phyloP scores from a whole-genome alignment of 345 rosid genomes.

The Arabis alpina region DNA sequence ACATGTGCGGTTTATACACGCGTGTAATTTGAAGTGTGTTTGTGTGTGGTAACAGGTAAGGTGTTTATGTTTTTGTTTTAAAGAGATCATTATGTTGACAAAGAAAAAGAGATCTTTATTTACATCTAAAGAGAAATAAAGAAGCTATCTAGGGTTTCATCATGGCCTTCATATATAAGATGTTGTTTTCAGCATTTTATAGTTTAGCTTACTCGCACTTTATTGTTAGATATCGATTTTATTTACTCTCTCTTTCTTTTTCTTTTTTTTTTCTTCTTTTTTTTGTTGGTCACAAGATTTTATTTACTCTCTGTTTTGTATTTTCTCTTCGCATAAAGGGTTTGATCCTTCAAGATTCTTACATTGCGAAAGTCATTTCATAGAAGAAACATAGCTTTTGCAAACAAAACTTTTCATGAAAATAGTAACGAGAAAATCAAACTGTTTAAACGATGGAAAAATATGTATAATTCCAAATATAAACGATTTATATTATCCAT shows the following conservation, averaged over 20 bases:
- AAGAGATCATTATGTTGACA: slow-evolving; percentile 12
- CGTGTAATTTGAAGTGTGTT: slow-evolving; percentile 12
- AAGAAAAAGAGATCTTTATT: slow-evolving; percentile 13
- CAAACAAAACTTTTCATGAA: not conserved
- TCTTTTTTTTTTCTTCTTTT: too few species aligned
- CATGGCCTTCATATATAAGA: not conserved
- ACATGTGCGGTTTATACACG: slow-evolving; percentile 12
- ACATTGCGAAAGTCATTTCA: not conserved
- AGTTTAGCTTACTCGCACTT: slow-evolving; percentile 3
- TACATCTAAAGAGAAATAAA: slow-evolving; percentile 25
- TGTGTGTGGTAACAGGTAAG: slow-evolving; percentile 18
- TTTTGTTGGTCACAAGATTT: not conserved
- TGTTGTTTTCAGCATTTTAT: slow-evolving; percentile 8
- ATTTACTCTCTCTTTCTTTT: not conserved
- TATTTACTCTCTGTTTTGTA: slow-evolving; percentile 3
- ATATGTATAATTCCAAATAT: too few species aligned
- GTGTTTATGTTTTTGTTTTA: not conserved
- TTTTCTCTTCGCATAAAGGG: slow-evolving; percentile 20
- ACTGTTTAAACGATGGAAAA: slow-evolving; percentile 1
- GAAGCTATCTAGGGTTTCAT: slow-evolving; percentile 39
- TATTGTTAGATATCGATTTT: not conserved
- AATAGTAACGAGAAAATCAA: not conserved
- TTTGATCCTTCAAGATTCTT: slow-evolving; percentile 20
- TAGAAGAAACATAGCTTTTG: not conserved
- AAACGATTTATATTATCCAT: too few species aligned